Base-by-base conservation (phyloP, 2,329 filamentous ascomycete genomes). In the Coleophoma crateriformis region DNA sequence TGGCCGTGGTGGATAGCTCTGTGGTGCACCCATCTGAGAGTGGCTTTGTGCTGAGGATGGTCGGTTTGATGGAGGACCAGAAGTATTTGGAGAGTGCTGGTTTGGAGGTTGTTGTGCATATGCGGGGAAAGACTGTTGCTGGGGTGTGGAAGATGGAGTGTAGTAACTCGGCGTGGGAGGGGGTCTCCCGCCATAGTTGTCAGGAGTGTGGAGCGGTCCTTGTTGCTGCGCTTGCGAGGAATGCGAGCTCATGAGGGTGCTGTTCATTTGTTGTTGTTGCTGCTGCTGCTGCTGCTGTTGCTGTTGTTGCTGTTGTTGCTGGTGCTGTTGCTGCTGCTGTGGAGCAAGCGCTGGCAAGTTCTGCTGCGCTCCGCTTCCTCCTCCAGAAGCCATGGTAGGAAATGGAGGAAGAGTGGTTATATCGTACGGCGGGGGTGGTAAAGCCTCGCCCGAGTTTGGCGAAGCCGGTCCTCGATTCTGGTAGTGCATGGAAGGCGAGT, bases 351-450 rank as follows among this genome's bases (percentile, higher is more conserved):
- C 67, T 15, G 73, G 70, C 47, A 77, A 64, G 32, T 55, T 58
- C 44, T 59, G 55, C 45, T 58, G 57, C 40, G 54, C 56, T 13
- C 58, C 58, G 54, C 64, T 71, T 33, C 70, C 67, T 15, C 77
- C 74, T 48, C 78, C 78, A 11, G 78, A 75, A 15, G 79, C 71
- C 56, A 79, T 70, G 42, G 77, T 77, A 52, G 82, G 76, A 64
- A 85, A 89, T 33, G 82, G 74, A 41, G 83, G 78, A 52, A 85
- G 76, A 56, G 46, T 44, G n/a, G 83, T 81, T 54, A 81, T 73
- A 55, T 87, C 84, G 67, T 85, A 89, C 7, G 84, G 77, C 52
- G 85, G 81, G 48, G 80, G 75, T 52, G 86, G 78, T 48, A 91
- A 72, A 45, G 75, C 76, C 62, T 89, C 82, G 44, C 72, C 74